Conservation (phyloP, 306 rosid species). For the Malus asiatica region DNA sequence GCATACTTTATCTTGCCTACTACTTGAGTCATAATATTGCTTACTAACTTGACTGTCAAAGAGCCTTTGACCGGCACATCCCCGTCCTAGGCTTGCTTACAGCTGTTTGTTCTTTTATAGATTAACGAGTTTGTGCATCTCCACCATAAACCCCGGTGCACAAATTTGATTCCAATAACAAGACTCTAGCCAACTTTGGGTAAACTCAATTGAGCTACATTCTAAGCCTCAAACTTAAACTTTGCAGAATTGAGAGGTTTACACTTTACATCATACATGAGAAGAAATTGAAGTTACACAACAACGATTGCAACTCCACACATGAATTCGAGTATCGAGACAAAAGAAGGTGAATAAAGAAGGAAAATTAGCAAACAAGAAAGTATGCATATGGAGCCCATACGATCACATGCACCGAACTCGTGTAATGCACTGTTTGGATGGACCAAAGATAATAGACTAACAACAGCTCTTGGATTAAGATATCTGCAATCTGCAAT, state of each 20-base stretch:
- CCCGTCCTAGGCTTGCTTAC: too few species aligned
- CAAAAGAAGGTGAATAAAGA: background rate
- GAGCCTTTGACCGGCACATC: too few species aligned
- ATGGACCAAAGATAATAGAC: background rate
- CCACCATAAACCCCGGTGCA: too few species aligned
- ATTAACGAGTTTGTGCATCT: too few species aligned
- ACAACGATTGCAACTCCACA: background rate
- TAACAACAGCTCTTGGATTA: background rate
- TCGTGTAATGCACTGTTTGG: background rate
- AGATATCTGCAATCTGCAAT: background rate
- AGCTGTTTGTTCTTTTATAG: too few species aligned
- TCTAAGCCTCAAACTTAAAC: background rate
- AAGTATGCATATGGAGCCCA: background rate
- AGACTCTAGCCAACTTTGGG: too few species aligned
- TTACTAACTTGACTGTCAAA: too few species aligned
- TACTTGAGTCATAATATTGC: too few species aligned
- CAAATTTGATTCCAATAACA: too few species aligned
- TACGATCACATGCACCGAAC: constrained; percentile 19
- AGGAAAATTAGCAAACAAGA: background rate
- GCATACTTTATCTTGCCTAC: too few species aligned
- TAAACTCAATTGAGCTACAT: background rate
- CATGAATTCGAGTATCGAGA: background rate
- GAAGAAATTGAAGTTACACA: background rate
- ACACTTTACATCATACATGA: background rate
- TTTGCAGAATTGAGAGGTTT: too few species aligned